Percentiles rank a stretch among this genome's conserved stretches.
Evolutionary conservation across 768 basidiomycete species (phyloP).

Genomic region (Kwoniella sp.): DNA sequence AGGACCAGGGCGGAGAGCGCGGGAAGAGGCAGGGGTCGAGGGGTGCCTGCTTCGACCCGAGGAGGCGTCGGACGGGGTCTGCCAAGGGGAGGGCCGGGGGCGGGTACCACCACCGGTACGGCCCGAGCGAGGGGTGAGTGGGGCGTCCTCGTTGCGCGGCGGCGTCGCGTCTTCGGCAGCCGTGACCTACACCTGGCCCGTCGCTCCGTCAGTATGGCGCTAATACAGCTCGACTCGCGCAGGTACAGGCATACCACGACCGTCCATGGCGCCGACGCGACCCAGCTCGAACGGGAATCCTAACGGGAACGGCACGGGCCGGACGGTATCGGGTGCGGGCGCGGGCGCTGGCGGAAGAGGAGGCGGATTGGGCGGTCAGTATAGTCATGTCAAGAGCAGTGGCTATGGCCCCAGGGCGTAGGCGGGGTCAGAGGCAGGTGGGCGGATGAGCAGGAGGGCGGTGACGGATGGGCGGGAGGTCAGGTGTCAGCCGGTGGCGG

Average conservation of each 20-base stretch:
- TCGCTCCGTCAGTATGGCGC: too few relatives aligned
- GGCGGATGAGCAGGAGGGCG: too few relatives aligned
- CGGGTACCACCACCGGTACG: not conserved
- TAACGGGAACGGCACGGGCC: not conserved
- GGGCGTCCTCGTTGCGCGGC: not conserved
- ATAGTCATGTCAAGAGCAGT: slow-evolving; percentile 41
- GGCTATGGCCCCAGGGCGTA: slow-evolving; percentile 37
- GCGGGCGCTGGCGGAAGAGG: too few relatives aligned
- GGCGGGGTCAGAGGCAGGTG: too few relatives aligned
- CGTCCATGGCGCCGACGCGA: slow-evolving; percentile 7
- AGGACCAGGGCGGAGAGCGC: not conserved
- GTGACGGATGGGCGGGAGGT: too few relatives aligned
- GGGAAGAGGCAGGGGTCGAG: slow-evolving; percentile 11
- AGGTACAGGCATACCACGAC: slow-evolving; percentile 26
- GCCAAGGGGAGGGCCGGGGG: not conserved
- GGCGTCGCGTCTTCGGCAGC: too few relatives aligned
- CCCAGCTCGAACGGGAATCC: not conserved
- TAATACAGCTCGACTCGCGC: not conserved
- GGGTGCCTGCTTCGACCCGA: slow-evolving; percentile 9
- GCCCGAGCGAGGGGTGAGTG: slow-evolving; percentile 12
- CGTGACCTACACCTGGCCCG: too few relatives aligned
- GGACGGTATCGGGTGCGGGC: not conserved
- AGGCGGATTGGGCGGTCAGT: slow-evolving; percentile 28
- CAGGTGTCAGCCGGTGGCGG: too few relatives aligned
- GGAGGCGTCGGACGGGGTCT: not conserved